Percentiles rank a stretch among this genome's conserved stretches.
Conservation (phyloP, 441 rosid species). For the Euphorbia corollata region DNA sequence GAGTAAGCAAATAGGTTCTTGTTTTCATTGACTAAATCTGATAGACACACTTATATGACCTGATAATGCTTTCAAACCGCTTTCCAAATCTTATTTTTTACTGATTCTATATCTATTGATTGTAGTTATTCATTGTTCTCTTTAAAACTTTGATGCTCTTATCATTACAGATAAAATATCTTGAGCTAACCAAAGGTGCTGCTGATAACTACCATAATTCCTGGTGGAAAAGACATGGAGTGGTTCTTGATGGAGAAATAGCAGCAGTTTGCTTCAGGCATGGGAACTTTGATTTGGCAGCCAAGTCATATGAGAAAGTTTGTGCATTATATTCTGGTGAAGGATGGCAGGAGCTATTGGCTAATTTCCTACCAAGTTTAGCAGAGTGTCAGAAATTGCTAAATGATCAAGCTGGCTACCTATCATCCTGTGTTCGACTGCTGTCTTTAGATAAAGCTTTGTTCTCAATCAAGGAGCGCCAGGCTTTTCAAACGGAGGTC, state of each 20-base stretch:
- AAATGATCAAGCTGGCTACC: slow-evolving; percentile 91
- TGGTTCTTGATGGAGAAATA: slow-evolving; percentile 96
- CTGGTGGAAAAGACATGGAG: slow-evolving; percentile 99
- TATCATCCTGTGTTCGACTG: slow-evolving; percentile 85
- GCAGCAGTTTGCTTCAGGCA: slow-evolving; percentile 91
- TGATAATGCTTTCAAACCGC: background rate
- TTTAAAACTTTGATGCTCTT: slow-evolving; percentile 21
- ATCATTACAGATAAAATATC: slow-evolving; percentile 72
- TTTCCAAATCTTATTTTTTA: background rate
- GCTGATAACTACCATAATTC: slow-evolving; percentile 92
- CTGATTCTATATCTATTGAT: background rate
- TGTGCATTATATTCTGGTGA: slow-evolving; percentile 95
- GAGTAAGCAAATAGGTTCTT: background rate
- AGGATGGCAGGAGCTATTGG: slow-evolving; percentile 96
- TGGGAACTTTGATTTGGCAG: slow-evolving; percentile 89
- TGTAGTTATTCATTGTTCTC: slow-evolving; percentile 3
- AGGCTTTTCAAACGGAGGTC: slow-evolving; percentile 91
- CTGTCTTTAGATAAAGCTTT: slow-evolving; percentile 85
- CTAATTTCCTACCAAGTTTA: slow-evolving; percentile 87
- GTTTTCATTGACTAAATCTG: background rate
- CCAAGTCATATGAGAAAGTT: slow-evolving; percentile 94
- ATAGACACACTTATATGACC: background rate
- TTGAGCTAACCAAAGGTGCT: slow-evolving; percentile 91
- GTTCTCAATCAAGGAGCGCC: slow-evolving; percentile 78
- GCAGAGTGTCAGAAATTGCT: slow-evolving; percentile 94